These are phyloP conservation scores for Neonectria ditissima DNA, from an alignment of 2,329 filamentous ascomycete species.

Conservation along the genomic window DNA sequence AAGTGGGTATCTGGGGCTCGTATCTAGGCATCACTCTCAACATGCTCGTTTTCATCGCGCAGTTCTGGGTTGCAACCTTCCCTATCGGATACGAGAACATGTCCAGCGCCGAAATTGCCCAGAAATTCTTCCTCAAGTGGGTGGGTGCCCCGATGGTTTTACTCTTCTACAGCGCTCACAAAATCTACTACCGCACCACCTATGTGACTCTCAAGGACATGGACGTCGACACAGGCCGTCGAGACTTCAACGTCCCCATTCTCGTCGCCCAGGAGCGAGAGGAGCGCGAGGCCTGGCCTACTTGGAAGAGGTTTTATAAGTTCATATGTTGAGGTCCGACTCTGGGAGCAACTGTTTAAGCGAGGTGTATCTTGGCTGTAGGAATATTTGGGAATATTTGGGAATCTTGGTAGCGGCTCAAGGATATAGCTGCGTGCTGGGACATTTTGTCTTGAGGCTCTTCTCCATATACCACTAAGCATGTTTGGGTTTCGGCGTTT, in stretches of 20 bases:
- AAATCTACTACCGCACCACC: slow-evolving; percentile 77
- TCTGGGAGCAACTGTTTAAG: slow-evolving; percentile 2
- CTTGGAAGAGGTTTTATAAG: slow-evolving; percentile 82
- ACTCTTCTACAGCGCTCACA: slow-evolving; percentile 78
- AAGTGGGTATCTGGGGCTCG: slow-evolving; percentile 82
- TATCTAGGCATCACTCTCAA: slow-evolving; percentile 85
- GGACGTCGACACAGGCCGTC: slow-evolving; percentile 86
- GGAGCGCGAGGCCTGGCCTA: slow-evolving; percentile 78
- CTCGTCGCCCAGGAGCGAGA: slow-evolving; percentile 83
- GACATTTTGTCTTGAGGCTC: slow-evolving; percentile 3
- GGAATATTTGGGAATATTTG: slow-evolving; percentile 16
- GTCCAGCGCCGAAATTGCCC: slow-evolving; percentile 60
- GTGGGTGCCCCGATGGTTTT: slow-evolving; percentile 77
- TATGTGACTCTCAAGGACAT: slow-evolving; percentile 79
- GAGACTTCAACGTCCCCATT: slow-evolving; percentile 84
- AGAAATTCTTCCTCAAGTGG: slow-evolving; percentile 80
- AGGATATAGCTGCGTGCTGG: background rate
- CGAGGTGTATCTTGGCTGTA: slow-evolving; percentile 8
- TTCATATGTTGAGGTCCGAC: slow-evolving; percentile 69
- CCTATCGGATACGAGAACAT: slow-evolving; percentile 71
- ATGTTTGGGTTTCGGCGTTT: slow-evolving; percentile 22
- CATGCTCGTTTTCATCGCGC: slow-evolving; percentile 78
- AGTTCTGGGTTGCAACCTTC: slow-evolving; percentile 89
- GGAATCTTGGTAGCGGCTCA: background rate
- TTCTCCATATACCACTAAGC: slow-evolving; percentile 21